Conservation (phyloP, 176 grass and related monocot genomes). For the Zea luxurians region DNA sequence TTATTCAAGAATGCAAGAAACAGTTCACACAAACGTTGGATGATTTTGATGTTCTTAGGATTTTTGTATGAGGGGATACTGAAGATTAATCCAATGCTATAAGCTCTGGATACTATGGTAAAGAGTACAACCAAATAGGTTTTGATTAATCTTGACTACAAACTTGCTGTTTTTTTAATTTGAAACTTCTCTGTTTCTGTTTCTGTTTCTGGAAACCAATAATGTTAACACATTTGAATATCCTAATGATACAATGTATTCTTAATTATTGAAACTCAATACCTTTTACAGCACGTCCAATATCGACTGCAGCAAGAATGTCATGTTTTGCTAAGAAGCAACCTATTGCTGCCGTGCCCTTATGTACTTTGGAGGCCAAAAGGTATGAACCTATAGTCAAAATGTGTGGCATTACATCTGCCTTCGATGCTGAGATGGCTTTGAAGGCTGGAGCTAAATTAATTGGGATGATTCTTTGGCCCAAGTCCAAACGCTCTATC, state of each 20-base stretch:
- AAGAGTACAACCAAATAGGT: background rate
- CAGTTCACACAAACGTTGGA: background rate
- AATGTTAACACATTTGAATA: background rate
- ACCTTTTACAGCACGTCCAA: background rate
- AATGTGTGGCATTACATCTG: conserved; percentile 82
- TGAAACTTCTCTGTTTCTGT: background rate
- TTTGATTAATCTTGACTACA: background rate
- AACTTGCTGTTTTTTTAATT: background rate
- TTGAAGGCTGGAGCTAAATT: conserved; percentile 69
- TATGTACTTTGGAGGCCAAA: background rate
- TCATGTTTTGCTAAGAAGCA: background rate
- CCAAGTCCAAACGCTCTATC: conserved; percentile 73
- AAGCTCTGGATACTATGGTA: background rate
- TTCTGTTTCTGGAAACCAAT: background rate
- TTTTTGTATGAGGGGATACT: background rate
- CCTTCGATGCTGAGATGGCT: conserved; percentile 70
- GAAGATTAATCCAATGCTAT: background rate
- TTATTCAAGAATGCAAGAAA: background rate
- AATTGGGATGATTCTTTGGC: conserved; percentile 90
- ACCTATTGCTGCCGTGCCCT: background rate
- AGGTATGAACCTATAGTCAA: conserved; percentile 60
- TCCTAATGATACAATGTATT: background rate
- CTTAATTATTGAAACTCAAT: background rate
- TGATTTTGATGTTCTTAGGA: background rate
- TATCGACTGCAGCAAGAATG: background rate